Percentiles rank a stretch among this genome's conserved stretches.
These are phyloP conservation scores for Trichodelitschia bisporula DNA, from an alignment of 495 filamentous ascomycete genomes.

Conservation along the genomic window DNA sequence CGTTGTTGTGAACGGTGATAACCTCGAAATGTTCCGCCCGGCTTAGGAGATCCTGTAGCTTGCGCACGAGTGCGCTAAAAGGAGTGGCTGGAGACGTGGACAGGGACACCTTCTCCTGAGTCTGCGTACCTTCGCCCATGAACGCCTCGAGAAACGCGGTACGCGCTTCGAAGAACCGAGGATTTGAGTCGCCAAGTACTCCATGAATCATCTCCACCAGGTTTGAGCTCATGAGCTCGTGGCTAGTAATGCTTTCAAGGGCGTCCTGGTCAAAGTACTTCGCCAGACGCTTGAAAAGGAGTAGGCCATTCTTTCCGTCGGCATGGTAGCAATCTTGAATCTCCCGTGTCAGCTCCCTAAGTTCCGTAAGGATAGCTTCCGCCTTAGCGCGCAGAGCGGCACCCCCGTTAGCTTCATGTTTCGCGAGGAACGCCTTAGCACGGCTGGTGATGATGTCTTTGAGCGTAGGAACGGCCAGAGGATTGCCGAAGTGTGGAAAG, in stretches of 20 bases:
- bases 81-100: slow-evolving; percentile 46
- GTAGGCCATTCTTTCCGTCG: slow-evolving; percentile 25
- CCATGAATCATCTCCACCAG: slow-evolving; percentile 64
- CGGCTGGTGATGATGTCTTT: slow-evolving; percentile 48
- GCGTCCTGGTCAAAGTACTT: slow-evolving; percentile 74
- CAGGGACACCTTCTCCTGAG: slow-evolving; percentile 31
- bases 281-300: slow-evolving; percentile 53
- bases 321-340: slow-evolving; percentile 44
- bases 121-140: slow-evolving; percentile 40
- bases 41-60: slow-evolving; percentile 86
- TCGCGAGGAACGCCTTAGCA: slow-evolving; percentile 60
- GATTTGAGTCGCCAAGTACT: no score
- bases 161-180: slow-evolving; percentile 64
- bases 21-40: slow-evolving; percentile 97
- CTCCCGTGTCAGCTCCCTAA: slow-evolving; percentile 44
- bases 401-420: slow-evolving; percentile 49
- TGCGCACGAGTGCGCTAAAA: slow-evolving; percentile 77
- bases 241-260: slow-evolving; percentile 87
- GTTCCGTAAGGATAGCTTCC: slow-evolving; percentile 39
- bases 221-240: slow-evolving; percentile 73
- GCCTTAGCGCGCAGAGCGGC: slow-evolving; percentile 56
- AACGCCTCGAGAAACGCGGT: slow-evolving; percentile 85
- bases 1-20: slow-evolving; percentile 78
- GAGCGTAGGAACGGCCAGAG: slow-evolving; percentile 30
- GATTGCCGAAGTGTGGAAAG: slow-evolving; percentile 14